Percentiles rank a stretch among this genome's conserved stretches.
Evolutionary conservation across 1,284 basidiomycete species (phyloP).

Genomic region (Sparassis latifolia): DNA sequence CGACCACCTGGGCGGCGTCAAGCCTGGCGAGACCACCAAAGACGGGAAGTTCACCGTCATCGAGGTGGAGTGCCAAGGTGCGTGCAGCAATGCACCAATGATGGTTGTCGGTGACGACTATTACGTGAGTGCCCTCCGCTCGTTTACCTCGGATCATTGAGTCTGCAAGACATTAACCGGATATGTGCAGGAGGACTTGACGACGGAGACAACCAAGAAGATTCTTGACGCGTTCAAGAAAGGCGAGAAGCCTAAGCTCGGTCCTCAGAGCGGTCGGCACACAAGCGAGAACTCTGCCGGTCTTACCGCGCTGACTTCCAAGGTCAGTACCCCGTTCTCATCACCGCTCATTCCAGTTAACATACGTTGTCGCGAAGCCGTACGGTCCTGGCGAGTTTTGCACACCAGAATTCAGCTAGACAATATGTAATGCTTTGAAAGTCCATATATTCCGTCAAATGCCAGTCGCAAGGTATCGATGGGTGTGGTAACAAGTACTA

Average conservation of each 20-base stretch:
- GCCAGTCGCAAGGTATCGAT: too few relatives aligned
- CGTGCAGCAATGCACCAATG: conserved; percentile 99
- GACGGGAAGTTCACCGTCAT: conserved; percentile 97
- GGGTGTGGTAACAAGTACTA: background rate
- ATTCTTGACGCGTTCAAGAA: conserved; percentile 82
- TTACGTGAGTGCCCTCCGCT: conserved; percentile 56
- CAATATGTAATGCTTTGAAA: conserved; percentile 4
- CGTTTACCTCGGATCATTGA: too few relatives aligned
- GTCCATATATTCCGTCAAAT: background rate
- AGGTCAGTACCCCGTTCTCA: conserved; percentile 44
- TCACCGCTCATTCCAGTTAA: background rate
- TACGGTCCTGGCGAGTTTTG: conserved; percentile 93
- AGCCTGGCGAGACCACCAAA: conserved; percentile 86
- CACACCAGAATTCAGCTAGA: conserved; percentile 79
- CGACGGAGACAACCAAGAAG: conserved; percentile 84
- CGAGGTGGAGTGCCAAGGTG: conserved; percentile 98
- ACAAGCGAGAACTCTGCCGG: conserved; percentile 90
- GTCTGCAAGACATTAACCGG: too few relatives aligned
- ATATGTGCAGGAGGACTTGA: conserved; percentile 82
- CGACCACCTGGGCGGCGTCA: conserved; percentile 77
- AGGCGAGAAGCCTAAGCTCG: conserved; percentile 85
- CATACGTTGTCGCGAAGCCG: conserved; percentile 48
- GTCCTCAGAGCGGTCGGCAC: conserved; percentile 83
- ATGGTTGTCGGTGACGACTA: conserved; percentile 95
- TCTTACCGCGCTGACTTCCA: conserved; percentile 76